A percentile compares a stretch with the other conserved stretches of the same genome.
These are phyloP conservation scores for Castanea mollissima DNA, from an alignment of 306 rosid species.

Conservation along the genomic window DNA sequence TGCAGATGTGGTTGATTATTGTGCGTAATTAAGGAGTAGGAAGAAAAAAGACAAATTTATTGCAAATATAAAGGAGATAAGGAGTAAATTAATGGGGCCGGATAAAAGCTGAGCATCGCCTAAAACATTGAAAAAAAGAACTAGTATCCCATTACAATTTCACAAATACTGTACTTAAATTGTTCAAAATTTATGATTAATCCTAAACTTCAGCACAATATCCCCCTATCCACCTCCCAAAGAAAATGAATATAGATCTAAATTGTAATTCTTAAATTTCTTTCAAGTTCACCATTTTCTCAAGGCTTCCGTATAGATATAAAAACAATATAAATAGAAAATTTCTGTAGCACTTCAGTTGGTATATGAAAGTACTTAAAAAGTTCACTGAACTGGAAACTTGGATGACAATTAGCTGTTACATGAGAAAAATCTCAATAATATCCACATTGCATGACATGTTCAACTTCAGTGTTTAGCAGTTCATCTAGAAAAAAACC, in stretches of 20 bases:
- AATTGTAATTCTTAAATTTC: not conserved
- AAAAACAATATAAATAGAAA: not conserved
- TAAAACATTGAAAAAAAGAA: not conserved
- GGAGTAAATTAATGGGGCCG: not conserved
- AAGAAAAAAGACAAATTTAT: not conserved
- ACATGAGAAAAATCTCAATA: not conserved
- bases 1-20: not conserved
- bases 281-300: not conserved
- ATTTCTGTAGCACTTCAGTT: not conserved
- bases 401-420: not conserved
- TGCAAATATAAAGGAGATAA: not conserved
- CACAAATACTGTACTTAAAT: not conserved
- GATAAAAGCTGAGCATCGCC: not conserved
- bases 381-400: slow-evolving; percentile 2
- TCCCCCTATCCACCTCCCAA: not conserved
- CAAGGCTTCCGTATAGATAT: not conserved
- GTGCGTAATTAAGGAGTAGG: not conserved
- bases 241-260: no score
- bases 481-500: not conserved
- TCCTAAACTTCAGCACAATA: not conserved
- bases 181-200: not conserved
- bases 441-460: not conserved
- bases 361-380: not conserved
- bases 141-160: not conserved
- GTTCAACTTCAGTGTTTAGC: not conserved